These are phyloP conservation scores for Fusarium devonianum DNA, from an alignment of 2,329 filamentous ascomycete genomes.

Conservation along the genomic window DNA sequence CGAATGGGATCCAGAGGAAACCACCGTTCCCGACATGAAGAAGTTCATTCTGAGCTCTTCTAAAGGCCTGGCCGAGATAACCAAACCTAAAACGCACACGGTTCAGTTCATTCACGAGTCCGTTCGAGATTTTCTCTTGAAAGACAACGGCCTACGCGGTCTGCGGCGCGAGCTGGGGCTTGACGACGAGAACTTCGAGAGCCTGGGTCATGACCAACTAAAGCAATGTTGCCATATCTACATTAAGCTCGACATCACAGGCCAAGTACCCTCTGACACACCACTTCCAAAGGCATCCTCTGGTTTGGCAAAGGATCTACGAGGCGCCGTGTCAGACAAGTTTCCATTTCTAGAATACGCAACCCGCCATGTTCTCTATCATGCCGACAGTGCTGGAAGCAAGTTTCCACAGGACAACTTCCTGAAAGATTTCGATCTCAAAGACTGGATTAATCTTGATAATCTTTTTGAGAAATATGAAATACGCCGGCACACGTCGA, in stretches of 20 bases:
- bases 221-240: slow-evolving; percentile 15
- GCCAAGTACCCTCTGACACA: background rate
- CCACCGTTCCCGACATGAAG: slow-evolving; percentile 40
- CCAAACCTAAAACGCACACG: slow-evolving; percentile 36
- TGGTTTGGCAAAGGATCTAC: background rate
- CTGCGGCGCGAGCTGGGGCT: too few relatives aligned
- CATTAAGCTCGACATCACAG: slow-evolving; percentile 1
- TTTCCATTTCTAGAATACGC: slow-evolving; percentile 28
- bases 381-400: slow-evolving; percentile 23
- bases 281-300: background rate
- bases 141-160: slow-evolving; percentile 36
- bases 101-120: slow-evolving; percentile 61
- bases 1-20: slow-evolving; percentile 34
- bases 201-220: slow-evolving; percentile 3
- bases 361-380: slow-evolving; percentile 15
- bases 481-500: background rate
- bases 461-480: slow-evolving; percentile 12
- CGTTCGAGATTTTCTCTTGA: slow-evolving; percentile 55
- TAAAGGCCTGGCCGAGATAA: slow-evolving; percentile 55
- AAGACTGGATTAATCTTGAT: slow-evolving; percentile 10
- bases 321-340: background rate
- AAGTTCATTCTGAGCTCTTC: slow-evolving; percentile 50
- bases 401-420: slow-evolving; percentile 8
- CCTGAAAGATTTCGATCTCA: slow-evolving; percentile 6
- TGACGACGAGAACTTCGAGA: too few relatives aligned